Conservation (phyloP, 176 grass and related monocot genomes). For the Chrysopogon serrulatus region DNA sequence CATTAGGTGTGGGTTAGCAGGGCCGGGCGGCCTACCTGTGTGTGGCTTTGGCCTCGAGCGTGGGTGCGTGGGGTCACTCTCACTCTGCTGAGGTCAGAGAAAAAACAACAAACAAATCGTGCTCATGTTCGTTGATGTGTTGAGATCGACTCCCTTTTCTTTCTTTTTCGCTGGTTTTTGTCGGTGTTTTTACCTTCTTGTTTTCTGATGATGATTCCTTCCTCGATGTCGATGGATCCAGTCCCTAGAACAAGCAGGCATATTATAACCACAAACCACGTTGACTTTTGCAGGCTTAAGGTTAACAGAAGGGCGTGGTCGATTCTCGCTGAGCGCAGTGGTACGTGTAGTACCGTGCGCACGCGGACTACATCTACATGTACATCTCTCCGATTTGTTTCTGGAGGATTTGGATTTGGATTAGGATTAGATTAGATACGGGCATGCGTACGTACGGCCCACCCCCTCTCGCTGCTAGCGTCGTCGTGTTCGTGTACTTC, state of each 20-base stretch:
- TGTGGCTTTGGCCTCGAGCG: no score
- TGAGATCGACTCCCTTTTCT: neutral
- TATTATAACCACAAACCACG: neutral
- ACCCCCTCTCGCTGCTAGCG: neutral
- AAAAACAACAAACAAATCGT: neutral
- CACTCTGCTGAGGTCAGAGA: slow-evolving; percentile 19
- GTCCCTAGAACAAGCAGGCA: neutral
- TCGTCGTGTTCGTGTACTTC: neutral
- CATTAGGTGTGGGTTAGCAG: slow-evolving; percentile 34
- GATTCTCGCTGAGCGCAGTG: neutral
- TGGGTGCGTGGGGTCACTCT: no score
- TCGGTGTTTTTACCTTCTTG: neutral
- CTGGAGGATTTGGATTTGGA: no score
- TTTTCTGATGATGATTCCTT: neutral
- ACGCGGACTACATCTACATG: no score
- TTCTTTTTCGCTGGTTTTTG: neutral
- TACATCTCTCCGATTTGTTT: no score
- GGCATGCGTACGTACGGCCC: no score
- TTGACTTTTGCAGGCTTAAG: slow-evolving; percentile 28
- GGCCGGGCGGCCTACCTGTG: no score
- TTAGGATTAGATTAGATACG: no score
- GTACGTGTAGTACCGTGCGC: neutral
- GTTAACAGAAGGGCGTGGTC: neutral
- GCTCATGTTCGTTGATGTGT: slow-evolving; percentile 14
- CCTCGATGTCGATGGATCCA: neutral